Conservation (phyloP, 495 filamentous ascomycete genomes). For the Lophiostoma macrostomum region DNA sequence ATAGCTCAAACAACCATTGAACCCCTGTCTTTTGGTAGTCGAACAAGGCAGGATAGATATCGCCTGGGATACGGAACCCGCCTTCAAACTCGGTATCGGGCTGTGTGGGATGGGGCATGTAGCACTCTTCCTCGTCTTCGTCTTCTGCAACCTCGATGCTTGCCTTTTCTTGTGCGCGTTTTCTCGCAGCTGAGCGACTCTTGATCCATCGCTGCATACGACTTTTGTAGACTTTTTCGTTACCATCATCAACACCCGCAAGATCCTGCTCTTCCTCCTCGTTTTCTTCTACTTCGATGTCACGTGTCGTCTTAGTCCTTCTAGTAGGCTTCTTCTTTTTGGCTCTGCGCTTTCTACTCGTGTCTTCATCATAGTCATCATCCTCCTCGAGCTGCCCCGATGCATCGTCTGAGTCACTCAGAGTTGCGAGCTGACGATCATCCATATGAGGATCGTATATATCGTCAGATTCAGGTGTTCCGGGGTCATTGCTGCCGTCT, state of each 20-base stretch:
- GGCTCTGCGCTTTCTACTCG: slow-evolving; percentile 31
- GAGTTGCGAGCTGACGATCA: slow-evolving; percentile 30
- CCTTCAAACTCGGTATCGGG: slow-evolving; percentile 70
- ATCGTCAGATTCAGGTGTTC: slow-evolving; percentile 33
- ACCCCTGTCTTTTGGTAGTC: slow-evolving; percentile 95
- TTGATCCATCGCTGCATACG: slow-evolving; percentile 72
- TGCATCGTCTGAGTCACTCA: slow-evolving; percentile 41
- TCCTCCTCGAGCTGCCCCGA: slow-evolving; percentile 38
- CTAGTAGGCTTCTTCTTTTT: slow-evolving; percentile 30
- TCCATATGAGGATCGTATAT: slow-evolving; percentile 33
- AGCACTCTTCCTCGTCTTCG: slow-evolving; percentile 65
- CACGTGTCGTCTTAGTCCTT: slow-evolving; percentile 7
- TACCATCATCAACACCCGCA: slow-evolving; percentile 81
- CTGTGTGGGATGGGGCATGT: slow-evolving; percentile 76
- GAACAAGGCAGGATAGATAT: slow-evolving; percentile 85
- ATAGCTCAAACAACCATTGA: slow-evolving; percentile 94
- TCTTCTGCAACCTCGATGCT: slow-evolving; percentile 24
- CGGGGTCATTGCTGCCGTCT: slow-evolving; percentile 9
- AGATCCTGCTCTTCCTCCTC: slow-evolving; percentile 62
- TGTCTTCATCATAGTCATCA: slow-evolving; percentile 47
- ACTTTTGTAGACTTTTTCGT: slow-evolving; percentile 77
- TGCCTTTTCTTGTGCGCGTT: slow-evolving; percentile 40
- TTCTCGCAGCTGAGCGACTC: slow-evolving; percentile 64
- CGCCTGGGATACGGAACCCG: slow-evolving; percentile 78
- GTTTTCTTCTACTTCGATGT: too few relatives aligned